Percentiles rank a stretch among this genome's conserved stretches.
phyloP scores from a whole-genome alignment of 2,329 filamentous ascomycete species.

The Neofusicoccum ribis region DNA sequence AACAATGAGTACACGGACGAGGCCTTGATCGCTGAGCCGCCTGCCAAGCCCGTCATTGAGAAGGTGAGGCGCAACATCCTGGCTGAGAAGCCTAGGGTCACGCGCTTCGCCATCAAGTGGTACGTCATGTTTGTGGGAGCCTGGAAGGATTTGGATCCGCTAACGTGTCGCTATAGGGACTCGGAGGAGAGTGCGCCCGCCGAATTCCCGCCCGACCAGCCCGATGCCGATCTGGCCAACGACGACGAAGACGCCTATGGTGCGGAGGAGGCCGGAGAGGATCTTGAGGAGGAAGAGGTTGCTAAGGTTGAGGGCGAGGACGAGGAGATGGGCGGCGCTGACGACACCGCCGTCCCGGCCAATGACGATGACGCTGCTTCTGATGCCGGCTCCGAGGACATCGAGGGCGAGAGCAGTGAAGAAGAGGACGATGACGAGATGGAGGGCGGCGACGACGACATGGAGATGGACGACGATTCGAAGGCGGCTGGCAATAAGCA shows the following conservation, averaged over 20 bases:
- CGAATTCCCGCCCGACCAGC: slow-evolving; percentile 96
- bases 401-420: slow-evolving; percentile 74
- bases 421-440: slow-evolving; percentile 68
- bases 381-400: slow-evolving; percentile 75
- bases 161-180: slow-evolving; percentile 63
- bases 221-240: slow-evolving; percentile 82
- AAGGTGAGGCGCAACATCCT: slow-evolving; percentile 89
- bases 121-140: slow-evolving; percentile 48
- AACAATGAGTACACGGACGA: slow-evolving; percentile 98
- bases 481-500: slow-evolving; percentile 28
- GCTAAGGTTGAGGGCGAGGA: slow-evolving; percentile 59
- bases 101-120: slow-evolving; percentile 98
- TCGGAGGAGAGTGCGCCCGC: slow-evolving; percentile 95
- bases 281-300: slow-evolving; percentile 56
- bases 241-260: slow-evolving; percentile 87
- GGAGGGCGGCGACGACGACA: slow-evolving; percentile 59
- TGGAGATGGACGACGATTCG: slow-evolving; percentile 58
- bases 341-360: slow-evolving; percentile 52
- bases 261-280: slow-evolving; percentile 76
- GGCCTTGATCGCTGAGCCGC: slow-evolving; percentile 84
- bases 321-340: slow-evolving; percentile 72
- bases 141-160: neutral
- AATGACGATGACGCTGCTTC: slow-evolving; percentile 64
- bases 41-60: slow-evolving; percentile 88
- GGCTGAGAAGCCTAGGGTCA: slow-evolving; percentile 95